Evolutionary conservation across 2,329 filamentous ascomycete genomes (phyloP).

Genomic region (Diplodia scrobiculata): DNA sequence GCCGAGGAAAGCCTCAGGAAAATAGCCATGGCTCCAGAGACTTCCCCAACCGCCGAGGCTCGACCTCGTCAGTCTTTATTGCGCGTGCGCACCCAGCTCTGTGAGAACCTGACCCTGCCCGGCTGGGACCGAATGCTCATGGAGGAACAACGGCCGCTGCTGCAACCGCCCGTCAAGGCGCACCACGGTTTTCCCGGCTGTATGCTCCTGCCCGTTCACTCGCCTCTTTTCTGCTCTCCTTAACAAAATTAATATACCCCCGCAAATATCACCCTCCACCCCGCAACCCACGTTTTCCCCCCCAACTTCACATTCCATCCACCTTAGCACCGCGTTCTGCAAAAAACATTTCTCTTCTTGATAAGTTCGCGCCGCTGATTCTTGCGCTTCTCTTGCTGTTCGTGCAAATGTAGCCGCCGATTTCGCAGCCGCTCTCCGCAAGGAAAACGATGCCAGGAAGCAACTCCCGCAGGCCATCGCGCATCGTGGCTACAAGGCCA

Average conservation of each 20-base stretch:
- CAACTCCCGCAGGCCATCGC: conserved; percentile 70
- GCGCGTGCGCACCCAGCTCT: conserved; percentile 14
- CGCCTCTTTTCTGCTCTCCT: neutral
- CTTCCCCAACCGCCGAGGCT: no score
- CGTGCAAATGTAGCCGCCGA: conserved; percentile 35
- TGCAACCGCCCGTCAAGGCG: neutral
- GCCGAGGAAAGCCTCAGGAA: neutral
- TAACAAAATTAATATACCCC: neutral
- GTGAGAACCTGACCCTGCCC: conserved; percentile 16
- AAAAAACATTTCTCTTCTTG: neutral
- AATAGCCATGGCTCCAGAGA: conserved; percentile 1
- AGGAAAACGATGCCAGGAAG: conserved; percentile 36
- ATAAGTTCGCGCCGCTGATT: neutral
- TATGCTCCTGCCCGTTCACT: neutral
- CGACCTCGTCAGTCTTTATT: neutral
- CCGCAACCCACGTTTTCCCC: neutral
- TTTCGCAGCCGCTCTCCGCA: conserved; percentile 39
- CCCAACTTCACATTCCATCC: neutral
- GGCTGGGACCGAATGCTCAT: conserved; percentile 14
- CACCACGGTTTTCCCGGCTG: neutral
- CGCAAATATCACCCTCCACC: neutral
- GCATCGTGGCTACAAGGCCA: conserved; percentile 76
- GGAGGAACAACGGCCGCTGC: conserved; percentile 23
- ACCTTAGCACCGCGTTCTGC: neutral
- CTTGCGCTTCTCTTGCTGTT: neutral